A percentile compares a stretch with the other conserved stretches of the same genome.
Conservation (phyloP, 805 yeast species). For the Tetrapisispora fleetii region DNA sequence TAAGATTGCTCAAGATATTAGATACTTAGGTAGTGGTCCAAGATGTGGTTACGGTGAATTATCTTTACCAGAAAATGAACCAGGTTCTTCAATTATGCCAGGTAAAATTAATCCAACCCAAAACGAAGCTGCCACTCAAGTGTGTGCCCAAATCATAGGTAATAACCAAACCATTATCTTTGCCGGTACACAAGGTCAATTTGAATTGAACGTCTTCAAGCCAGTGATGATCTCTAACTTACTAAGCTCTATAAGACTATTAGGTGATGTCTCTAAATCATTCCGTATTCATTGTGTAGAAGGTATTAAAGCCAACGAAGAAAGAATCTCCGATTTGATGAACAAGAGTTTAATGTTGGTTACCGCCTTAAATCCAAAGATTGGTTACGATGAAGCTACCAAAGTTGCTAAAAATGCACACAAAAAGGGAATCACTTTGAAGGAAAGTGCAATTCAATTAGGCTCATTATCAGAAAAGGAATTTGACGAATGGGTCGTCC, state of each 20-base stretch:
- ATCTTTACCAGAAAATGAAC: constrained; percentile 93
- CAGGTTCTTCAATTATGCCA: constrained; percentile 99
- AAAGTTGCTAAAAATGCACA: constrained; percentile 98
- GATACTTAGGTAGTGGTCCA: constrained; percentile 98
- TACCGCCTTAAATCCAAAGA: constrained; percentile 96
- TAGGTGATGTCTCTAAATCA: constrained; percentile 82
- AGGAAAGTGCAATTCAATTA: constrained; percentile 88
- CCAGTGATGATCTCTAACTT: constrained; percentile 91
- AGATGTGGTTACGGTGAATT: constrained; percentile 99
- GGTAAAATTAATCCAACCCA: constrained; percentile 99
- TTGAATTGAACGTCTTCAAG: constrained; percentile 95
- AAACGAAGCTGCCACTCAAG: constrained; percentile 98
- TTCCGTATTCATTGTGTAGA: constrained; percentile 93
- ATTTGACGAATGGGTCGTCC: constrained; percentile 94
- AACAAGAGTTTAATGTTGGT: constrained; percentile 97
- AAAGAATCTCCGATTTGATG: constrained; percentile 76
- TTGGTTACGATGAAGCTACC: constrained; percentile 95
- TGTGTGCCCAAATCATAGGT: constrained; percentile 95
- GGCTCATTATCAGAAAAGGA: constrained; percentile 75
- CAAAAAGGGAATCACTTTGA: constrained; percentile 92
- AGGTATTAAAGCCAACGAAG: constrained; percentile 82
- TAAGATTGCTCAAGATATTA: constrained; percentile 96
- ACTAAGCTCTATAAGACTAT: constrained; percentile 73
- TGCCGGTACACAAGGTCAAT: constrained; percentile 98
- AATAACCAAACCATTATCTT: constrained; percentile 91